Base-by-base conservation (phyloP, 139 green algal genomes). In the Pseudopediastrum boryanum region DNA sequence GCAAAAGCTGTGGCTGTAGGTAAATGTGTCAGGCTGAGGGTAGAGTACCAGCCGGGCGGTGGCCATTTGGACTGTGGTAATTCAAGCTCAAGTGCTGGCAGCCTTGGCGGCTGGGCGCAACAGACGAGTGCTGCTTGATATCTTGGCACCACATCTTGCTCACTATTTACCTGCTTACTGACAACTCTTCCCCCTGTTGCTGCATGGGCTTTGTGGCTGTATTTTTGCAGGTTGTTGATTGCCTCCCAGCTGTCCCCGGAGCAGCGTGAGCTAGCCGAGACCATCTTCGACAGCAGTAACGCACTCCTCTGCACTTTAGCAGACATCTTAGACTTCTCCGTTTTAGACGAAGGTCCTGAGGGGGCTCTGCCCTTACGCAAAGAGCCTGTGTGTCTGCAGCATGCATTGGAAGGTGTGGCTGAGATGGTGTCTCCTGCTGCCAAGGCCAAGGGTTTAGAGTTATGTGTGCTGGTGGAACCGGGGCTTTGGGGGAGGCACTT, bases 211-310 rank as follows among this genome's bases (percentile, higher is more conserved):
- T n/a, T n/a, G n/a, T n/a, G n/a, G n/a, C n/a, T n/a, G n/a, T n/a
- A n/a, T n/a, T n/a, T n/a, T n/a, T n/a, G 79, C 10, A 64, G 93
- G 82, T 79, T 94, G 63, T 70, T 93, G 68, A 51, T 86, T n/a
- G 38, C 77, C 16, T 87, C 79, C 35, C 39, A 59, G 25, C 80
- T 94, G 33, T 85, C 82, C 16, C 87, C 84, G 1, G 86, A 93
- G 77, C 89, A 94, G 87, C 75, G 81, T 21, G 84, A 88, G 36
- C 77, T 92, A 36, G 39, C 78, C 23, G 48, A 80, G 33, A 88
- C 61, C 23, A 69, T 69, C 61, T 35, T 69, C 5, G 61, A 69
- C 29, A 43, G 12, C 19, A 13, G 61, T 16, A 21, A 38, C 13
- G 27, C 61, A 35, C 61, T 69, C 33, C 61, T 69, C 33, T 31